Conservation (phyloP, 257 asterid species). For the Linaria vulgaris region DNA sequence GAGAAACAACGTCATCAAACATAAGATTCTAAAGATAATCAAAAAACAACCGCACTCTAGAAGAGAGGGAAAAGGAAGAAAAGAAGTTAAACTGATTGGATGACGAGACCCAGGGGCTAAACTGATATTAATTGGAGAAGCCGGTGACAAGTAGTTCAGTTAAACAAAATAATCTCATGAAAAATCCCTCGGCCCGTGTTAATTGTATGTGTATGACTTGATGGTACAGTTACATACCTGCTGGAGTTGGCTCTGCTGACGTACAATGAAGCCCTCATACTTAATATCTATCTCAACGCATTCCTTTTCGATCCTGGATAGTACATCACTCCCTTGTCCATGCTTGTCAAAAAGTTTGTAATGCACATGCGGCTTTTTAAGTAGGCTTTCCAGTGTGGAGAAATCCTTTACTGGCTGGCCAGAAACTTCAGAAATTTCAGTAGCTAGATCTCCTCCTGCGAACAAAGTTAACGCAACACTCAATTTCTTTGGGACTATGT, state of each 20-base stretch:
- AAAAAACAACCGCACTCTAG: neutral
- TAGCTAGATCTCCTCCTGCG: constrained; percentile 80
- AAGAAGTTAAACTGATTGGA: too few relatives aligned
- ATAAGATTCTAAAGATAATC: constrained; percentile 13
- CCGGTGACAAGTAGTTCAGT: too few relatives aligned
- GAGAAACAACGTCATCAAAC: constrained; percentile 26
- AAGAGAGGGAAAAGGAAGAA: neutral
- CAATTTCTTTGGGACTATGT: neutral
- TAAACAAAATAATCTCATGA: neutral
- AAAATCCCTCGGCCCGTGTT: constrained; percentile 11
- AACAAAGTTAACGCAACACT: neutral
- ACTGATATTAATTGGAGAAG: neutral
- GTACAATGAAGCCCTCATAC: constrained; percentile 90
- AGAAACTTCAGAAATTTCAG: constrained; percentile 67
- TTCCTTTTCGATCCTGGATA: constrained; percentile 77
- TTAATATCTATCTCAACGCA: constrained; percentile 92
- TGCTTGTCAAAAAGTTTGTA: constrained; percentile 80
- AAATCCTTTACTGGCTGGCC: constrained; percentile 83
- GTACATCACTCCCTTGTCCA: constrained; percentile 76
- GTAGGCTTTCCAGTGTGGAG: constrained; percentile 83
- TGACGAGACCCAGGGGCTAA: neutral
- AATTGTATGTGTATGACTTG: constrained; percentile 3
- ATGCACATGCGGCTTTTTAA: constrained; percentile 89
- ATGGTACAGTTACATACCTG: constrained; percentile 53
- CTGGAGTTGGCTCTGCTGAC: constrained; percentile 85